A percentile compares a stretch with the other conserved stretches of the same genome.
These are phyloP conservation scores for Jamesozyma lodderae DNA, from an alignment of 805 yeast genomes.

Conservation along the genomic window DNA sequence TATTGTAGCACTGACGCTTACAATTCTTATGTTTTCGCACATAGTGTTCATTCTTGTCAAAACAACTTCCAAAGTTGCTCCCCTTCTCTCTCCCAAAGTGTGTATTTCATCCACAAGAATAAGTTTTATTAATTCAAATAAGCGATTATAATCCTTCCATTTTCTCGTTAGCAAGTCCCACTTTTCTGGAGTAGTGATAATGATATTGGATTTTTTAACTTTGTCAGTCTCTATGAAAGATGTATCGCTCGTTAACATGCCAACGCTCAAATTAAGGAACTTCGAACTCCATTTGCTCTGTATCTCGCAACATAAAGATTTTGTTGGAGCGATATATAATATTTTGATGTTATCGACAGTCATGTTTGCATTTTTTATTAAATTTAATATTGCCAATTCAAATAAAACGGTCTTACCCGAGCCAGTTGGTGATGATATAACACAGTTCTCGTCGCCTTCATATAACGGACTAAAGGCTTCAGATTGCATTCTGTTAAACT, in stretches of 20 bases:
- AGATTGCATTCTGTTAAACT: slow-evolving; percentile 44
- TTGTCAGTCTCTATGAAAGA: slow-evolving; percentile 36
- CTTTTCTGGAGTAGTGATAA: slow-evolving; percentile 54
- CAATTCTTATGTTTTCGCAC: slow-evolving; percentile 32
- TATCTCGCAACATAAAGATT: slow-evolving; percentile 46
- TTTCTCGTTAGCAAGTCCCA: slow-evolving; percentile 50
- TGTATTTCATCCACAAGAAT: slow-evolving; percentile 43
- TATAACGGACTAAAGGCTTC: slow-evolving; percentile 34
- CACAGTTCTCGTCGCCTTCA: slow-evolving; percentile 32
- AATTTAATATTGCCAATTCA: slow-evolving; percentile 41
- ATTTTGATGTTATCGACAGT: slow-evolving; percentile 19
- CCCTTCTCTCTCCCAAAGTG: slow-evolving; percentile 37
- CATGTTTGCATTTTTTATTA: slow-evolving; percentile 16
- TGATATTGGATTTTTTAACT: slow-evolving; percentile 41
- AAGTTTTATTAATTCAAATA: slow-evolving; percentile 37
- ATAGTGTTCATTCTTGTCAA: slow-evolving; percentile 39
- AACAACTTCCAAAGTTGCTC: slow-evolving; percentile 41
- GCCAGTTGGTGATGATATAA: slow-evolving; percentile 49
- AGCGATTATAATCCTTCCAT: slow-evolving; percentile 36
- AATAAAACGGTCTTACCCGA: slow-evolving; percentile 51
- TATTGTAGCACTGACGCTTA: slow-evolving; percentile 46
- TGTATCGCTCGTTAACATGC: slow-evolving; percentile 49
- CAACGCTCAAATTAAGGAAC: slow-evolving; percentile 38
- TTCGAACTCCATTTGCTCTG: slow-evolving; percentile 38
- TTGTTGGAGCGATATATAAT: slow-evolving; percentile 52